A percentile compares a stretch with the other conserved stretches of the same genome.
phyloP scores from a whole-genome alignment of 352 stramenopile species.

The Chloridella minuta region DNA sequence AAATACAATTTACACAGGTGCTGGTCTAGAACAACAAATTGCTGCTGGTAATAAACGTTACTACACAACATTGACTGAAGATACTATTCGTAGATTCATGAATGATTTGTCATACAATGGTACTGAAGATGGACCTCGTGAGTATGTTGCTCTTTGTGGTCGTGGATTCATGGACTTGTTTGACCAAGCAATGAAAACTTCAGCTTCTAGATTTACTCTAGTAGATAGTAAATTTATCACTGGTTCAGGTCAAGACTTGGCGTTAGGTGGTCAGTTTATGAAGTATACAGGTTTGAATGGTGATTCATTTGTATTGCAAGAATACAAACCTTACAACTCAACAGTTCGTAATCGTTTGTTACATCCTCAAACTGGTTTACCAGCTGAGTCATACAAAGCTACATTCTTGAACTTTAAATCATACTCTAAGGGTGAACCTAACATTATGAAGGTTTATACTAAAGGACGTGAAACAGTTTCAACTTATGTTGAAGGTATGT shows the following conservation, averaged over 20 bases:
- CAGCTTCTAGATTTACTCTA: background rate
- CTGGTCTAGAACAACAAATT: slow-evolving; percentile 4
- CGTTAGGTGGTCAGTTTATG: slow-evolving; percentile 8
- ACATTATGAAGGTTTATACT: background rate
- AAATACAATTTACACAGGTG: background rate
- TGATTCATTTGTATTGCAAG: no score
- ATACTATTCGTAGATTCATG: background rate
- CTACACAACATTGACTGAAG: background rate
- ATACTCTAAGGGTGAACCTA: background rate
- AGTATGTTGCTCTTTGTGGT: slow-evolving; percentile 10
- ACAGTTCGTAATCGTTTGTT: background rate
- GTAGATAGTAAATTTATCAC: slow-evolving; percentile 5
- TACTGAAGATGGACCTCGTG: background rate
- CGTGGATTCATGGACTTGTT: background rate
- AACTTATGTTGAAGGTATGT: background rate
- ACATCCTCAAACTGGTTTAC: slow-evolving; percentile 7
- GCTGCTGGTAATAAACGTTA: background rate
- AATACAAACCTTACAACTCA: no score
- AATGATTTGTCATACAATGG: background rate
- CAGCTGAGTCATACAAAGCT: background rate
- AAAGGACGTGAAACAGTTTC: background rate
- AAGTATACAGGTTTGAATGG: background rate
- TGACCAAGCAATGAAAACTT: background rate
- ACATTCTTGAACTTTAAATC: background rate
- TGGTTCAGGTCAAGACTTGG: background rate